These are phyloP conservation scores for Blepharisma stoltei DNA, from an alignment of 73 alveolate species.

Conservation along the genomic window DNA sequence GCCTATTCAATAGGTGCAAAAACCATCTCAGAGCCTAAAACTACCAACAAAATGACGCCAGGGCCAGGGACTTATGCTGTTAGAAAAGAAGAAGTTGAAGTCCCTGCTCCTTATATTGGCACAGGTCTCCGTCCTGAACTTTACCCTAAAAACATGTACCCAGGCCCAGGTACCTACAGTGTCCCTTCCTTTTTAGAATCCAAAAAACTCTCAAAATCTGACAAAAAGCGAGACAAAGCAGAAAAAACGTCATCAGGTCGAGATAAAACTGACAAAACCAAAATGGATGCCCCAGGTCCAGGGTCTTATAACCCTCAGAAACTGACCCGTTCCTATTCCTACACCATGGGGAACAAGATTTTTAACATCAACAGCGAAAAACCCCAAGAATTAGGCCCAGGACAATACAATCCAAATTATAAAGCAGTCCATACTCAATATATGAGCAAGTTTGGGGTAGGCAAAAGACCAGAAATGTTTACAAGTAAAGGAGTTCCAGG, in stretches of 20 bases:
- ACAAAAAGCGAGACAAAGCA: not conserved
- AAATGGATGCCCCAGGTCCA: constrained; percentile 18
- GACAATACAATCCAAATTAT: not conserved
- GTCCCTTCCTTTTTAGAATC: not conserved
- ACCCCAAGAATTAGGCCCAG: constrained; percentile 15
- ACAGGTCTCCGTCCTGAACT: not conserved
- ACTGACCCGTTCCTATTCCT: not conserved
- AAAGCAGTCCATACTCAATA: not conserved
- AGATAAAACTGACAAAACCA: constrained; percentile 9
- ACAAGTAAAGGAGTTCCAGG: constrained; percentile 2
- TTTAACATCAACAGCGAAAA: not conserved
- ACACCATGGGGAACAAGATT: constrained; percentile 12
- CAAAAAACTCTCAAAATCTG: not conserved
- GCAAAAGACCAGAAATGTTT: not conserved
- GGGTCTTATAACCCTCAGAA: constrained; percentile 3
- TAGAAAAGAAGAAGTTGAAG: not conserved
- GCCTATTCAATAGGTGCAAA: constrained; percentile 22
- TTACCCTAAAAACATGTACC: not conserved
- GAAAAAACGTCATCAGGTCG: not conserved
- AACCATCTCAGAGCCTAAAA: constrained; percentile 6
- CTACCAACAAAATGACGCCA: constrained; percentile 8
- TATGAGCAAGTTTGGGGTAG: not conserved
- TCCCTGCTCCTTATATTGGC: not conserved
- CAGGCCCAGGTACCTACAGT: constrained; percentile 20
- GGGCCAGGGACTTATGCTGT: constrained; percentile 1